Evolutionary conservation across 108 stramenopile genomes (phyloP).

Genomic region (Fragilariopsis cylindrus): DNA sequence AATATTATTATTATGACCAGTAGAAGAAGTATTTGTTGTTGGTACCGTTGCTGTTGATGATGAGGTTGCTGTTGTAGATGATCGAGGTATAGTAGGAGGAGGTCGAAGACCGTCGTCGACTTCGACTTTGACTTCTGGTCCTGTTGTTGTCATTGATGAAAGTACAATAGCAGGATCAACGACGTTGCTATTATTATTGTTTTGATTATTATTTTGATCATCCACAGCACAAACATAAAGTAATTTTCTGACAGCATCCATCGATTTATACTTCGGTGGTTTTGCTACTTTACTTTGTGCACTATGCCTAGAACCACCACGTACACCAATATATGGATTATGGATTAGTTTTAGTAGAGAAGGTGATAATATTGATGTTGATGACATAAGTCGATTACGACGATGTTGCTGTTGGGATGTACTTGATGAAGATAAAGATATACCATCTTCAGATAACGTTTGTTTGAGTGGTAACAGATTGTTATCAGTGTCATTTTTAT

Average conservation of each 20-base stretch:
- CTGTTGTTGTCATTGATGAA: too few relatives aligned
- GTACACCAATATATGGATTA: constrained; percentile 39
- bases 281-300: not conserved
- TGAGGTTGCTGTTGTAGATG: too few relatives aligned
- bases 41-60: too few relatives aligned
- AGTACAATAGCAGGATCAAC: too few relatives aligned
- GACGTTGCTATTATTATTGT: too few relatives aligned
- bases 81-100: too few relatives aligned
- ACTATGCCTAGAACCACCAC: constrained; percentile 21
- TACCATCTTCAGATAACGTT: not conserved
- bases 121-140: too few relatives aligned
- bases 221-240: constrained; percentile 25
- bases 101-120: too few relatives aligned
- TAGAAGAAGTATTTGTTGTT: too few relatives aligned
- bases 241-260: constrained; percentile 33
- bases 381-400: not conserved
- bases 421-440: not conserved
- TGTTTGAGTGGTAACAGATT: not conserved
- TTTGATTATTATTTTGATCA: not conserved
- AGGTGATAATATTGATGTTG: constrained; percentile 15
- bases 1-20: too few relatives aligned
- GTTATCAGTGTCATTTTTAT: not conserved
- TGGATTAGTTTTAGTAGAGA: constrained; percentile 27
- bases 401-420: not conserved
- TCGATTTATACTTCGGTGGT: constrained; percentile 13